Conservation (phyloP, 2,329 filamentous ascomycete species). For the Curvularia lunata region DNA sequence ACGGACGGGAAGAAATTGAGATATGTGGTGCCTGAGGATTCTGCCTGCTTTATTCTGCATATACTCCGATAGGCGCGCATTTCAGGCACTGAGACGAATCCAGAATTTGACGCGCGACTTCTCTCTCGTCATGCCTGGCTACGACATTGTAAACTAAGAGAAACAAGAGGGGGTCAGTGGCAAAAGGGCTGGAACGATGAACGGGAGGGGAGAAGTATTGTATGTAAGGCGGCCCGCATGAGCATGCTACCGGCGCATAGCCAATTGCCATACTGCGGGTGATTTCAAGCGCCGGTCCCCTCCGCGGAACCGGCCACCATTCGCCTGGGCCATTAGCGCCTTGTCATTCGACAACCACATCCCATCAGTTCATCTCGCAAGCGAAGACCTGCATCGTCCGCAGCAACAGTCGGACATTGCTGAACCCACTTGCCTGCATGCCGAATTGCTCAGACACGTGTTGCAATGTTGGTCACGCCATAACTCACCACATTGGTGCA, state of each 20-base stretch:
- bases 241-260: conserved; percentile 1
- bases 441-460: neutral
- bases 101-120: neutral
- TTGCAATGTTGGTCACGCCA: neutral
- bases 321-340: conserved; percentile 9
- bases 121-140: conserved; percentile 1
- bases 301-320: conserved; percentile 6
- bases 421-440: neutral
- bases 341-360: neutral
- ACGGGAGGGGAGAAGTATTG: conserved; percentile 10
- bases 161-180: neutral
- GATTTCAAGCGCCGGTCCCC: conserved; percentile 5
- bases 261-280: conserved; percentile 8
- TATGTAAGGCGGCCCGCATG: conserved; percentile 7
- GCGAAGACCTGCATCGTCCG: conserved; percentile 5
- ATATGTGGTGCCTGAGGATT: neutral
- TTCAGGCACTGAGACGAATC: neutral
- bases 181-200: neutral
- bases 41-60: conserved; percentile 7
- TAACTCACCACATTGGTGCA: neutral
- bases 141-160: neutral
- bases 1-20: conserved; percentile 1
- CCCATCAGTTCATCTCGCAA: conserved; percentile 6
- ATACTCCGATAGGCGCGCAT: conserved; percentile 6
- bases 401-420: conserved; percentile 4